These are phyloP conservation scores for Amyloporia xantha DNA, from an alignment of 768 basidiomycete species.

Conservation along the genomic window DNA sequence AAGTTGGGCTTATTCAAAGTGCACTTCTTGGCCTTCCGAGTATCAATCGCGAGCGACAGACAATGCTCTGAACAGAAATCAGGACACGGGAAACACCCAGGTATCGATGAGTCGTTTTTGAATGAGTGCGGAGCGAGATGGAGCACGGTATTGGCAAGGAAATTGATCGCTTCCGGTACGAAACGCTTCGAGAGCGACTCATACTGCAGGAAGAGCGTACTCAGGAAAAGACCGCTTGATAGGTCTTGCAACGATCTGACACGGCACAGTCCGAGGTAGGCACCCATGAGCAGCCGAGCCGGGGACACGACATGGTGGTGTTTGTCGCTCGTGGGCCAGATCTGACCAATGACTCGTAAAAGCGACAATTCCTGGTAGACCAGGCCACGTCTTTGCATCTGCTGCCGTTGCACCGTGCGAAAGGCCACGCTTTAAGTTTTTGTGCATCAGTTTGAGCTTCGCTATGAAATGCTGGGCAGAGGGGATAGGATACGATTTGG, in stretches of 20 bases:
- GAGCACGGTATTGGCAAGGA: constrained; percentile 62
- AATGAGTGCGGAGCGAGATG: constrained; percentile 67
- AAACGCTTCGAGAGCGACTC: constrained; percentile 83
- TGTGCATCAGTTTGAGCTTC: constrained; percentile 88
- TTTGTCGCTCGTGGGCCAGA: constrained; percentile 95
- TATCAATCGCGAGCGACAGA: constrained; percentile 31
- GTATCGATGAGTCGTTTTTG: constrained; percentile 39
- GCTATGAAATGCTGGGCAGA: constrained; percentile 72
- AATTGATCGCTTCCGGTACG: constrained; percentile 86
- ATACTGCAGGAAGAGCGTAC: constrained; percentile 78
- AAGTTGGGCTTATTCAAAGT: constrained; percentile 43
- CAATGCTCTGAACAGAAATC: constrained; percentile 55
- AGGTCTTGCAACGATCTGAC: constrained; percentile 72
- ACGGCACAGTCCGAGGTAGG: constrained; percentile 81
- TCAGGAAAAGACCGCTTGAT: constrained; percentile 83
- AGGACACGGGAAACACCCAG: constrained; percentile 65
- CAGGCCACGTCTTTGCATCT: constrained; percentile 83
- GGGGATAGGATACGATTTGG: constrained; percentile 73
- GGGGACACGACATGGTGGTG: constrained; percentile 86
- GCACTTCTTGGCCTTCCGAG: constrained; percentile 34
- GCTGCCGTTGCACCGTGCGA: constrained; percentile 53
- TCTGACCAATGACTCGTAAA: constrained; percentile 68
- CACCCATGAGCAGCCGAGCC: constrained; percentile 80
- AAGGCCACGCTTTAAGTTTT: constrained; percentile 80
- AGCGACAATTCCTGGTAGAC: constrained; percentile 74